Conservation (phyloP, 805 yeast species). For the Ogataea chonburiensis region DNA sequence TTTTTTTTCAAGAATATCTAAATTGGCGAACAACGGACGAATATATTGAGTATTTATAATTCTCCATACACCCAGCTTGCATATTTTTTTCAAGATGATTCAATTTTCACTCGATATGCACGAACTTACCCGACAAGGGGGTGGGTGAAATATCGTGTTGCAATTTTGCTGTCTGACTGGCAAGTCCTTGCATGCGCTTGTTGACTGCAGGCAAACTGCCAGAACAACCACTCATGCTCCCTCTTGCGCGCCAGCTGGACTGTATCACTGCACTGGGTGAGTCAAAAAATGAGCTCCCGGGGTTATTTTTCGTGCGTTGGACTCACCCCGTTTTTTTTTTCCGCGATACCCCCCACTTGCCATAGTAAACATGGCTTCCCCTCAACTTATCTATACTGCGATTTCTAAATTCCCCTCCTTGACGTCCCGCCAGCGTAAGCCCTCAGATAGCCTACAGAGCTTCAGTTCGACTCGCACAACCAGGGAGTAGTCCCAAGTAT, state of each 20-base stretch:
- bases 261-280: no score
- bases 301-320: constrained; percentile 8
- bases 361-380: constrained; percentile 5
- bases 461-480: neutral
- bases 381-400: constrained; percentile 5
- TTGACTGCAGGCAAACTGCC: no score
- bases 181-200: no score
- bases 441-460: constrained; percentile 5
- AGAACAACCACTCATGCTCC: no score
- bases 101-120: constrained; percentile 10
- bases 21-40: constrained; percentile 1
- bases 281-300: constrained; percentile 3
- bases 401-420: constrained; percentile 1
- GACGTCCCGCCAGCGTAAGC: constrained; percentile 2
- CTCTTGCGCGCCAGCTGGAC: no score
- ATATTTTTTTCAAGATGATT: constrained; percentile 14
- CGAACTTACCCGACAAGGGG: constrained; percentile 10
- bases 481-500: neutral
- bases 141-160: no score
- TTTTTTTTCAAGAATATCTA: constrained; percentile 1
- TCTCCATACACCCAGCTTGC: constrained; percentile 12
- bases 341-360: constrained; percentile 7
- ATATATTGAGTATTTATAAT: constrained; percentile 8
- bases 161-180: no score
- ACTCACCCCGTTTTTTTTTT: constrained; percentile 4